Conservation (phyloP, 169 alveolate genomes). For the Cryptosporidium canis region DNA sequence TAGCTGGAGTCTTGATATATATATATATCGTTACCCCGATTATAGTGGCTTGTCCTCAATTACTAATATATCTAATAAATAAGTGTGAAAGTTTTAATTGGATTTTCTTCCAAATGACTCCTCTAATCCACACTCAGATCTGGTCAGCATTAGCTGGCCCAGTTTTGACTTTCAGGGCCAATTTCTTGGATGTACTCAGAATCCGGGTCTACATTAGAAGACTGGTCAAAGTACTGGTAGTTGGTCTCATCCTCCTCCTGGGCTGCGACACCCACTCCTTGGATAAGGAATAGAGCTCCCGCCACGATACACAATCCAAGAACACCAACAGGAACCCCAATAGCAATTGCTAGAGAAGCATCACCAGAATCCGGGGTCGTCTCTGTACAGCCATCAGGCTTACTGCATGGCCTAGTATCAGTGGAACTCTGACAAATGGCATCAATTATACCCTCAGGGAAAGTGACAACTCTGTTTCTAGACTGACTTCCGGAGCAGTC, state of each 20-base stretch:
- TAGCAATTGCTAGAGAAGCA: constrained; percentile 28
- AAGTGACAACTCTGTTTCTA: constrained; percentile 43
- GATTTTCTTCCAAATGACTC: too few species aligned
- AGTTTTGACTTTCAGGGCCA: constrained; percentile 59
- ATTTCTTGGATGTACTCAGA: constrained; percentile 44
- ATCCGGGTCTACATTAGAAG: not conserved
- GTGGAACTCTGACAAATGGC: constrained; percentile 25
- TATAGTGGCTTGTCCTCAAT: too few species aligned
- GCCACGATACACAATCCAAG: constrained; percentile 17
- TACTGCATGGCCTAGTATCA: constrained; percentile 30
- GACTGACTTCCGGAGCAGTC: constrained; percentile 35
- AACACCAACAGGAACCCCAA: constrained; percentile 54
- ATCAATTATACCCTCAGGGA: constrained; percentile 41
- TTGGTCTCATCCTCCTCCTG: constrained; percentile 43
- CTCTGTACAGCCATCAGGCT: constrained; percentile 44
- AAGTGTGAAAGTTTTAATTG: too few species aligned
- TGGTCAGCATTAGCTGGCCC: constrained; percentile 29
- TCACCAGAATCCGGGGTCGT: constrained; percentile 39
- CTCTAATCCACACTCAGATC: too few species aligned
- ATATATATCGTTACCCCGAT: too few species aligned
- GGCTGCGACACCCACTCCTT: not conserved
- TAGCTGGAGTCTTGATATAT: too few species aligned
- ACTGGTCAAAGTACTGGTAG: constrained; percentile 44
- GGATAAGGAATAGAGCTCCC: constrained; percentile 6
- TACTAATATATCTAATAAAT: too few species aligned